Conservation (phyloP, 176 grass and related monocot species). For the Poa pratensis region DNA sequence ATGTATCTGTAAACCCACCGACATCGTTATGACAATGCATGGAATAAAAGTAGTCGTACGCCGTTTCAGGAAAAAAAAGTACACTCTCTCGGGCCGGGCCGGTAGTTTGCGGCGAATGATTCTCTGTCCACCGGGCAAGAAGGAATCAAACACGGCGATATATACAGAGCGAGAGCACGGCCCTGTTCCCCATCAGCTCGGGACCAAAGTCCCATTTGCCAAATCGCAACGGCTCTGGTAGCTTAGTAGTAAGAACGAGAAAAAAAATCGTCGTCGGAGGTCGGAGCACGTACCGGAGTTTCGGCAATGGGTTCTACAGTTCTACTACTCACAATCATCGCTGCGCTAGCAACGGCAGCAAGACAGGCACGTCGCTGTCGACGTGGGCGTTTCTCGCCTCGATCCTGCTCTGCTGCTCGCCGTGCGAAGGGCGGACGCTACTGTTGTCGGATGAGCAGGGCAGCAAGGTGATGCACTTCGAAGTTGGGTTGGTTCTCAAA, state of each 20-base stretch:
- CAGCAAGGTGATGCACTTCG: no score
- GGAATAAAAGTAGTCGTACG: no score
- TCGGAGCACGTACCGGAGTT: not conserved
- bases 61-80: not conserved
- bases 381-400: conserved; percentile 17
- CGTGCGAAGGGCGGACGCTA: conserved; percentile 50
- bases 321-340: no score
- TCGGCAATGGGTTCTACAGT: conserved; percentile 17
- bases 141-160: conserved; percentile 47
- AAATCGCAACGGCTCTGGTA: no score
- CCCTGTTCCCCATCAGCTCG: conserved; percentile 15
- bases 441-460: not conserved
- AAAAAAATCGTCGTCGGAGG: no score
- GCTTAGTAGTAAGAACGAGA: no score
- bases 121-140: not conserved
- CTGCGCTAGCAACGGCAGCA: no score
- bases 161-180: no score
- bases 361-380: no score
- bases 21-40: no score
- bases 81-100: conserved; percentile 25
- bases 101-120: not conserved
- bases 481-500: no score
- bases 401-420: conserved; percentile 23
- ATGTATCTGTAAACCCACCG: no score
- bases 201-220: not conserved